Conservation (phyloP, 1,284 basidiomycete species). For the Cutaneotrichosporon spelunceum region DNA sequence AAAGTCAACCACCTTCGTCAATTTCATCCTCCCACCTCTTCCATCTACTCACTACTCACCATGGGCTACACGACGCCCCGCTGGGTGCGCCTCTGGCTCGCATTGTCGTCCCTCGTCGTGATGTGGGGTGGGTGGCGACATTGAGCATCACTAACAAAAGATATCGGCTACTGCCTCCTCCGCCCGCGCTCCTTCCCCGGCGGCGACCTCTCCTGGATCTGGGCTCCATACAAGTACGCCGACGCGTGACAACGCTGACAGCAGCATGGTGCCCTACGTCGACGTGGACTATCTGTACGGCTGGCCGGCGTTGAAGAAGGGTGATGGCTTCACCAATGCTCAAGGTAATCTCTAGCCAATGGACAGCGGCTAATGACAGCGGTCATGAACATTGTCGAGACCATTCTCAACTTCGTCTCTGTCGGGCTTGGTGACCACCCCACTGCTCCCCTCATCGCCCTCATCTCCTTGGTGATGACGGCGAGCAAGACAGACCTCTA, state of each 20-base stretch:
- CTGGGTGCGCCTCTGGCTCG: conserved; percentile 70
- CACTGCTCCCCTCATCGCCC: conserved; percentile 63
- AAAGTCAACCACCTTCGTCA: background rate
- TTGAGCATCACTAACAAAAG: conserved; percentile 33
- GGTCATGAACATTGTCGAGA: conserved; percentile 75
- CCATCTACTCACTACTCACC: conserved; percentile 1
- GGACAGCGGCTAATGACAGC: conserved; percentile 54
- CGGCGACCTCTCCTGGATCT: conserved; percentile 82
- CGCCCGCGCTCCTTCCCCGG: conserved; percentile 66
- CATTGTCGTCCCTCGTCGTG: conserved; percentile 58
- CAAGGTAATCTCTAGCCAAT: conserved; percentile 60
- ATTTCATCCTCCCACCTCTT: background rate
- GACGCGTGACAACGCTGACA: background rate
- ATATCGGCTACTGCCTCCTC: conserved; percentile 68
- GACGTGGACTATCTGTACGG: conserved; percentile 74
- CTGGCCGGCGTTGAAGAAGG: conserved; percentile 59
- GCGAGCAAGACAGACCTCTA: conserved; percentile 82
- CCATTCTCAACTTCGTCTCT: conserved; percentile 68
- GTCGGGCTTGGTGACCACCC: conserved; percentile 63
- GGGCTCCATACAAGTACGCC: conserved; percentile 66
- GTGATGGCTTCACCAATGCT: conserved; percentile 79
- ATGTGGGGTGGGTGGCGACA: conserved; percentile 52
- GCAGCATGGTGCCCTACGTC: conserved; percentile 32
- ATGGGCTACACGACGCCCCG: conserved; percentile 40
- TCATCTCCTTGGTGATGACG: conserved; percentile 70